Evolutionary conservation across 1,139 yeast genomes (phyloP).

Genomic region (Lodderomyces theae): DNA sequence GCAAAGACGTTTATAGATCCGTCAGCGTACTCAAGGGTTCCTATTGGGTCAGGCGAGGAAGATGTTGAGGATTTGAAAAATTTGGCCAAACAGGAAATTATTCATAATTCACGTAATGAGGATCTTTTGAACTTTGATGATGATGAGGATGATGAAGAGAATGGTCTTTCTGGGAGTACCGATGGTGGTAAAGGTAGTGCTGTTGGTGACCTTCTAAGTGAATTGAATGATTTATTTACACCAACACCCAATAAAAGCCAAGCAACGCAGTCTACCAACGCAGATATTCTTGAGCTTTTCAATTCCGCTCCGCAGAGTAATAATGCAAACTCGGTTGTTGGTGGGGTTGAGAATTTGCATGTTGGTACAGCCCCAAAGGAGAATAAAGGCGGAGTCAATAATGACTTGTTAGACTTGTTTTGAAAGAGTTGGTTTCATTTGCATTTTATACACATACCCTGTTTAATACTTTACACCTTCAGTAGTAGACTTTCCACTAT

Average conservation of each 20-base stretch:
- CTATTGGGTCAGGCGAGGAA: conserved; percentile 20
- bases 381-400: conserved; percentile 23
- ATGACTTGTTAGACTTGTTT: conserved; percentile 60
- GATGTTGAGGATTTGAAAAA: conserved; percentile 70
- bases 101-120: conserved; percentile 67
- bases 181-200: conserved; percentile 14
- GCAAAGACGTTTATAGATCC: conserved; percentile 61
- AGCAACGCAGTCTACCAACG: conserved; percentile 20
- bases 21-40: conserved; percentile 28
- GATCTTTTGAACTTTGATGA: conserved; percentile 81
- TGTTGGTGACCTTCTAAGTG: conserved; percentile 48
- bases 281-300: conserved; percentile 46
- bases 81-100: conserved; percentile 75
- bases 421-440: conserved; percentile 21
- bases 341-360: conserved; percentile 19
- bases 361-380: conserved; percentile 18
- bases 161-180: conserved; percentile 4
- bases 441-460: too few relatives aligned
- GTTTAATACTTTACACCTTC: conserved; percentile 12
- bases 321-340: conserved; percentile 10
- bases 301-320: conserved; percentile 20
- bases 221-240: conserved; percentile 63
- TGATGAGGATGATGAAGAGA: conserved; percentile 42
- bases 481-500: conserved; percentile 18
- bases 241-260: conserved; percentile 6